Base-by-base conservation (phyloP, 768 basidiomycete genomes). In the Harrya chromipes region DNA sequence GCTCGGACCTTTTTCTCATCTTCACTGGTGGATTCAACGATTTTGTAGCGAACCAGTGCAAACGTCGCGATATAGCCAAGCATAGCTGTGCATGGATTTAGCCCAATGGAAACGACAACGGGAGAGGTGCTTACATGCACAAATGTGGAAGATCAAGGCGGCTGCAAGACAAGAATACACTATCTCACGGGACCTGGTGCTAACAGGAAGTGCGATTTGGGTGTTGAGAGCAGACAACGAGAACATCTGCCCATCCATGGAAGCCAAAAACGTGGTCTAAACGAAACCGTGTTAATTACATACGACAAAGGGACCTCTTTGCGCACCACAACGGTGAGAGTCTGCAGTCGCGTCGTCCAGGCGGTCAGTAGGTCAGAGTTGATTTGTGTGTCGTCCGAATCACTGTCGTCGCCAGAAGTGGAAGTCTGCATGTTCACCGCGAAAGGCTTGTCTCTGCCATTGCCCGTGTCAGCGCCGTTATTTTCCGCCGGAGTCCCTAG, bases 111-210 rank as follows among this genome's bases (percentile, higher is more conserved):
- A 38, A 38, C 8, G 33, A 16, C 24, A 14, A 50, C 3, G 26
- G 6, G 29, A 21, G 47, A 50, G 19, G 29, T 14, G 57, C 66
- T 20, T 35, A 66, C 66, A 6, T 44, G 66, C 59, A 53, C 56
- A 66, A 9, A 70, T 41, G 23, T 69, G 66, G 40, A 68, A 64
- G 29, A 69, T 42, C 36, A 68, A 43, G 20, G 68, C 66, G 5
- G 68, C 68, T 6, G 64, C 37, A 40, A 68, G 62, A 45, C 61
- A 64, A 12, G 58, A 29, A 51, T 68, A 66, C 20, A 70, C 45
- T 14, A 68, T 24, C 21, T 68, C 56, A 31, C 58, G 61, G 16
- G 54, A 27, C 1, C 44, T n/a, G 0, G 23, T 20, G 37, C 52
- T 38, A 5, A 55, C 3, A 20, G 56, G 13, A 13, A 31, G 1